Base-by-base conservation (phyloP, 164 flowering plant species). In the Tetracentron sinense region DNA sequence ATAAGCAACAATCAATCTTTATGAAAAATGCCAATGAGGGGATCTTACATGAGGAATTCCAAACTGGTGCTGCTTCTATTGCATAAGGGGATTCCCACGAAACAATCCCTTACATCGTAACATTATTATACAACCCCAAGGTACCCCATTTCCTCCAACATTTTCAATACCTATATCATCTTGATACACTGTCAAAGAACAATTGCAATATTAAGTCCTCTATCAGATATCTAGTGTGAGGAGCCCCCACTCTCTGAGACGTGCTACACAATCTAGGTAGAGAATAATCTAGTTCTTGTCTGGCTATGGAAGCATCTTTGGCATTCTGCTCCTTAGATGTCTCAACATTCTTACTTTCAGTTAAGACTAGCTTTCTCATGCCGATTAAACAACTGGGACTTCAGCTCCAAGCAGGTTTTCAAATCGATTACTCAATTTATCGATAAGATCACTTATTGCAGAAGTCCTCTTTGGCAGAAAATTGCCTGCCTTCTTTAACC, bases 361-460 rank as follows among this genome's bases (percentile, higher is more conserved):
- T n/a, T 28, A 62, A 53, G 25, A 64, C 26, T 51, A 8, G 48
- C 67, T 47, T 19, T 28, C 14, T 49, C 44, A 19, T 67, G 42
- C 44, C 29, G 67, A 59, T 65, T 55, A 50, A 75, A 79, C 42
- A 89, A 63, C 64, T 74, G 73, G n/a, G 77, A 65, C 64, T 82
- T 82, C 66, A 84, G 62, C 72, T 78, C 83, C 69, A 74, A 56
- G 69, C 95, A 90, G 44, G 81, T 70, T 58, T 81, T 81, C 25
- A 91, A 65, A 64, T 94, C 98, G 86, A 77, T 82, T 91, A 70
- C 76, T 85, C 69, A 94, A 57, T 73, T 86, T 91, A 27, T 91
- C 96, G 26, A 69, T 73, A 20, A 91, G 80, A 61, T 85, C n/a
- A n/a, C n/a, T n/a, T n/a, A n/a, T n/a, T n/a, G n/a, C 78, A 20